Percentiles rank a stretch among this genome's conserved stretches.
phyloP scores from a whole-genome alignment of 441 rosid genomes.

The Dalechampia spathulata region DNA sequence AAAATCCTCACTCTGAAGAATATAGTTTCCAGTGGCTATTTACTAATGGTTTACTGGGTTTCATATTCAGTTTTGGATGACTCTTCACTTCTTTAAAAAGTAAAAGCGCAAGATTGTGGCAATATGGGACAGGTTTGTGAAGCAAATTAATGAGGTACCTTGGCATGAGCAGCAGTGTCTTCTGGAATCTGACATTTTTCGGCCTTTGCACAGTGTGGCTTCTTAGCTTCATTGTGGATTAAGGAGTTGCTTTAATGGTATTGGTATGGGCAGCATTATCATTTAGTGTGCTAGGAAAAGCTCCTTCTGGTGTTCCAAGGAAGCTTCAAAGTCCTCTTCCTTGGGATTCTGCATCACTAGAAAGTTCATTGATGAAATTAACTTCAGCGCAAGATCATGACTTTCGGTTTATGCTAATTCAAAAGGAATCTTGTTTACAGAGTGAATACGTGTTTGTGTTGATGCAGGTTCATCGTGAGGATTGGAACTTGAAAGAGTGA shows the following conservation, averaged over 20 bases:
- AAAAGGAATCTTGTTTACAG: no score
- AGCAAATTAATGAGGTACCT: background rate
- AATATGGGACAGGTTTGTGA: conserved; percentile 50
- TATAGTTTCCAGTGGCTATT: conserved; percentile 67
- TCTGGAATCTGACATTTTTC: background rate
- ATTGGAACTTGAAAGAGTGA: no score
- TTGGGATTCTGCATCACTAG: conserved; percentile 51
- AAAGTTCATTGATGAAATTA: no score
- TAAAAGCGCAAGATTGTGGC: conserved; percentile 72
- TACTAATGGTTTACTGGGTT: conserved; percentile 65
- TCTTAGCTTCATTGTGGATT: conserved; percentile 63
- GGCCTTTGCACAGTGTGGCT: conserved; percentile 44
- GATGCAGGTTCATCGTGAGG: no score
- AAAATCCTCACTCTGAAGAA: conserved; percentile 37
- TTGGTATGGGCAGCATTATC: conserved; percentile 62
- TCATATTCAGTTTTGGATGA: conserved; percentile 68
- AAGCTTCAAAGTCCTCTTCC: conserved; percentile 59
- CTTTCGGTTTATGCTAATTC: no score
- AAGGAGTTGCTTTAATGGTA: conserved; percentile 82
- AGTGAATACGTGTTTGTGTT: no score
- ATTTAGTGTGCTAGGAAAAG: conserved; percentile 35
- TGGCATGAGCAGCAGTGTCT: background rate
- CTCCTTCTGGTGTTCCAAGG: conserved; percentile 73
- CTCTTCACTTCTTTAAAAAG: conserved; percentile 56
- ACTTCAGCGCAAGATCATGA: no score